phyloP scores from a whole-genome alignment of 805 yeast genomes.

The Zygosaccharomyces rouxii region DNA sequence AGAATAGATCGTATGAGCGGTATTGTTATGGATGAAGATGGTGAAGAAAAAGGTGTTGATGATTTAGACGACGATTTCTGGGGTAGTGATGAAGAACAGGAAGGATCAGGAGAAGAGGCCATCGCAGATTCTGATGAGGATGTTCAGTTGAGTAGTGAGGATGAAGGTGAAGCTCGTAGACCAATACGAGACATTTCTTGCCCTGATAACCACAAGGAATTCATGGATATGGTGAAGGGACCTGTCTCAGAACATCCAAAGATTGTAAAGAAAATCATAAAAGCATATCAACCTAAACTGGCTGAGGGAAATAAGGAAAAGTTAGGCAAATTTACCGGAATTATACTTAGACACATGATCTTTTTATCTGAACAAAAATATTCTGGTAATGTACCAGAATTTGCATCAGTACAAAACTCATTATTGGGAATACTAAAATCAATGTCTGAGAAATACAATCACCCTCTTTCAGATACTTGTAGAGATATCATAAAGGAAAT shows the following conservation, averaged over 20 bases:
- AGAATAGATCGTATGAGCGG: constrained; percentile 75
- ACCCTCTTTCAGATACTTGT: constrained; percentile 55
- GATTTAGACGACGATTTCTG: constrained; percentile 69
- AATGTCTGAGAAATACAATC: constrained; percentile 62
- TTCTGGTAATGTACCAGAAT: constrained; percentile 33
- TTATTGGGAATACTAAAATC: constrained; percentile 47
- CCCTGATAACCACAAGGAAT: constrained; percentile 46
- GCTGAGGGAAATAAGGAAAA: constrained; percentile 79
- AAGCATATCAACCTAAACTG: constrained; percentile 65
- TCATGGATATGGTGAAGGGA: constrained; percentile 35
- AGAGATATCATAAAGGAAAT: constrained; percentile 53
- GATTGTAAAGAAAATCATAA: constrained; percentile 52
- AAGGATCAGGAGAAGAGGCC: constrained; percentile 32
- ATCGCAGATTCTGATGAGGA: constrained; percentile 43
- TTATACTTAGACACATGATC: constrained; percentile 60
- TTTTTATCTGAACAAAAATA: constrained; percentile 42
- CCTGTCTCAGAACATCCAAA: constrained; percentile 42
- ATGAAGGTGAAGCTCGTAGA: constrained; percentile 20
- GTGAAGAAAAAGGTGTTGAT: constrained; percentile 53
- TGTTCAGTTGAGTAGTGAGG: constrained; percentile 35
- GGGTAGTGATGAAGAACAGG: constrained; percentile 49
- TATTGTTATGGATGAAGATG: constrained; percentile 42
- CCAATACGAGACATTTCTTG: constrained; percentile 34
- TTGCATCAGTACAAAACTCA: constrained; percentile 39
- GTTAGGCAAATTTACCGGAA: constrained; percentile 56